Percentiles rank a stretch among this genome's conserved stretches.
These are phyloP conservation scores for Trichoderma cornu-damae DNA, from an alignment of 2,329 filamentous ascomycete species.

Conservation along the genomic window DNA sequence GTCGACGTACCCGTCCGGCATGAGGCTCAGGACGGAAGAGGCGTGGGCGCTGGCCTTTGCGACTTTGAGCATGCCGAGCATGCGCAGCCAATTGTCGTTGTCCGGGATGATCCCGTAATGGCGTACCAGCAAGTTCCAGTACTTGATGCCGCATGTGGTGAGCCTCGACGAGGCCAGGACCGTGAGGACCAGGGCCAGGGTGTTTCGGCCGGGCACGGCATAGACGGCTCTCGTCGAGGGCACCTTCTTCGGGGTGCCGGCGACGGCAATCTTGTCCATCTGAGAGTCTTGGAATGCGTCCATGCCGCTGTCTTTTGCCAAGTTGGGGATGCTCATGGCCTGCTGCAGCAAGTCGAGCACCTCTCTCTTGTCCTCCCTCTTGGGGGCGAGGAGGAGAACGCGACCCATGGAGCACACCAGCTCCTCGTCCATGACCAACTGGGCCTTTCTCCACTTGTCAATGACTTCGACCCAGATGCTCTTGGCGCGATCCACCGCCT, in stretches of 20 bases:
- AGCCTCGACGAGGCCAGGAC: conserved; percentile 57
- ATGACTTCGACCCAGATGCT: conserved; percentile 77
- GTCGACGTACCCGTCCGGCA: conserved; percentile 43
- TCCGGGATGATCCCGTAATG: conserved; percentile 65
- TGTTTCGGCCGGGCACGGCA: conserved; percentile 48
- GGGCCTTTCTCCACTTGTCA: conserved; percentile 66
- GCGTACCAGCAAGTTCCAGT: conserved; percentile 70
- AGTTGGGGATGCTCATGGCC: conserved; percentile 68
- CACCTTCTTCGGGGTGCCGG: conserved; percentile 17
- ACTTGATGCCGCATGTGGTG: conserved; percentile 59
- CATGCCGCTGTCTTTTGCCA: conserved; percentile 33
- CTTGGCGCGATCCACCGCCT: conserved; percentile 60
- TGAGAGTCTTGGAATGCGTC: conserved; percentile 22
- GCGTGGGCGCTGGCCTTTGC: conserved; percentile 61
- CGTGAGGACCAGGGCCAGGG: conserved; percentile 64
- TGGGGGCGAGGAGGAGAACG: conserved; percentile 61
- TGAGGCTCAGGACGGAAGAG: conserved; percentile 52
- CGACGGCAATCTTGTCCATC: conserved; percentile 24
- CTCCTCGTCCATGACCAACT: conserved; percentile 68
- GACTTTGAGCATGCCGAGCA: conserved; percentile 61
- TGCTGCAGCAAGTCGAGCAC: conserved; percentile 73
- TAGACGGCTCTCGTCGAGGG: conserved; percentile 28
- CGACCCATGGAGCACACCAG: conserved; percentile 78
- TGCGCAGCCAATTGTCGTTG: conserved; percentile 60
- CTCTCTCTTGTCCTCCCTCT: conserved; percentile 58